A percentile compares a stretch with the other conserved stretches of the same genome.
phyloP scores from a whole-genome alignment of 176 grass and related monocot species.

The Secale cereale region DNA sequence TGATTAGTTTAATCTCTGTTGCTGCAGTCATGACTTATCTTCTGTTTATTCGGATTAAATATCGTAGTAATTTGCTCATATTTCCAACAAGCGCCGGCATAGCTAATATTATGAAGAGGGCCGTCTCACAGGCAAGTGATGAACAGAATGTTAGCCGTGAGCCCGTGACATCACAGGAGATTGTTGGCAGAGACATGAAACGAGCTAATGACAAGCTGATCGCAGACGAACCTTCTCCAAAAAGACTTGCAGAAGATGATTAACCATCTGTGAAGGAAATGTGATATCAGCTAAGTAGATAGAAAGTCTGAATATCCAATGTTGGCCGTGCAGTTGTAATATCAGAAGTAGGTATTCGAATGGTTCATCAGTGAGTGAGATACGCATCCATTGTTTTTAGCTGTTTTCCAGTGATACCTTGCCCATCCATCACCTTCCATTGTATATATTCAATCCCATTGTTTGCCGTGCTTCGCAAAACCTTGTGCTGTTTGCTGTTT shows the following conservation, averaged over 20 bases:
- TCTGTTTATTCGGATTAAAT: too few species aligned
- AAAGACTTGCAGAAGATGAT: conserved; percentile 29
- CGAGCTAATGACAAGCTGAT: conserved; percentile 48
- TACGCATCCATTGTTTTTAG: neutral
- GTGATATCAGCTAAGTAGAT: conserved; percentile 15
- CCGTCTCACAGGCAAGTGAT: too few species aligned
- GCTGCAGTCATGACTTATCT: too few species aligned
- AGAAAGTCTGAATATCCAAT: neutral
- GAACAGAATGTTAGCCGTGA: too few species aligned
- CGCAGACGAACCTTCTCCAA: conserved; percentile 15
- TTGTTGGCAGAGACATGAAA: conserved; percentile 84
- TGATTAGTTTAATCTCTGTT: too few species aligned
- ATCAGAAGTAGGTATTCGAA: neutral
- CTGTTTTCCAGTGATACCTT: neutral
- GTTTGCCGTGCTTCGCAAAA: neutral
- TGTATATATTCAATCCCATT: neutral
- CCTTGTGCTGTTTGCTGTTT: neutral
- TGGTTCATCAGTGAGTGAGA: neutral
- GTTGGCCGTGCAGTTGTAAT: too few species aligned
- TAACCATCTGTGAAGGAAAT: conserved; percentile 11
- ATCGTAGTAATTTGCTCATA: too few species aligned
- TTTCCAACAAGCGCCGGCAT: too few species aligned
- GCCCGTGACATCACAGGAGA: conserved; percentile 30
- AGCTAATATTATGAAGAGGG: too few species aligned
- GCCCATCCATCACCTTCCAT: neutral